Percentiles rank a stretch among this genome's conserved stretches.
phyloP scores from a whole-genome alignment of 208 protist genomes.

The Borovskyia barvae region DNA sequence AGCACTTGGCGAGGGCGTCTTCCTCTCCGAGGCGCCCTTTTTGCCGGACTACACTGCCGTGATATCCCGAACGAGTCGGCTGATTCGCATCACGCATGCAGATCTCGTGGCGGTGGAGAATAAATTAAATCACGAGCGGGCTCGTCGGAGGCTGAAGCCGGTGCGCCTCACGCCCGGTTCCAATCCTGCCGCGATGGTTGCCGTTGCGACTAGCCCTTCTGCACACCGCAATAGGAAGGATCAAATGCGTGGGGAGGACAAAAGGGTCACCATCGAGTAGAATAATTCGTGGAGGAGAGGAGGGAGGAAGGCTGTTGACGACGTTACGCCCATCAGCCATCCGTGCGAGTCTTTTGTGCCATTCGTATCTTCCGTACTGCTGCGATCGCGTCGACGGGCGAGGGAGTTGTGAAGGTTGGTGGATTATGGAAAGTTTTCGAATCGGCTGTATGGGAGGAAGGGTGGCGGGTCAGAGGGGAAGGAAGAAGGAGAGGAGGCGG shows the following conservation, averaged over 20 bases:
- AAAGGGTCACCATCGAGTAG: conserved; percentile 20
- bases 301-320: no score
- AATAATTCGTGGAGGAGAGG: not conserved
- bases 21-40: conserved; percentile 32
- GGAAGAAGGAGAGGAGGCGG: no score
- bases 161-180: conserved; percentile 2
- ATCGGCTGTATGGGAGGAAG: no score
- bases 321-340: no score
- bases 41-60: conserved; percentile 70
- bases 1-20: conserved; percentile 45
- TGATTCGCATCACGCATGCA: conserved; percentile 46
- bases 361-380: no score
- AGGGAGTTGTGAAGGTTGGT: no score
- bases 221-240: not conserved
- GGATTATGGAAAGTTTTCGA: no score
- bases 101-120: conserved; percentile 39
- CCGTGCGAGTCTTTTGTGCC: no score
- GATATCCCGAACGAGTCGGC: conserved; percentile 45
- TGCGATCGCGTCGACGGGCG: no score
- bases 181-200: not conserved
- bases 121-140: conserved; percentile 21
- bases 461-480: no score
- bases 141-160: conserved; percentile 9
- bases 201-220: not conserved
- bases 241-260: conserved; percentile 12